Conservation (phyloP, 2,329 filamentous ascomycete species). For the Stachybotrys echinatus region DNA sequence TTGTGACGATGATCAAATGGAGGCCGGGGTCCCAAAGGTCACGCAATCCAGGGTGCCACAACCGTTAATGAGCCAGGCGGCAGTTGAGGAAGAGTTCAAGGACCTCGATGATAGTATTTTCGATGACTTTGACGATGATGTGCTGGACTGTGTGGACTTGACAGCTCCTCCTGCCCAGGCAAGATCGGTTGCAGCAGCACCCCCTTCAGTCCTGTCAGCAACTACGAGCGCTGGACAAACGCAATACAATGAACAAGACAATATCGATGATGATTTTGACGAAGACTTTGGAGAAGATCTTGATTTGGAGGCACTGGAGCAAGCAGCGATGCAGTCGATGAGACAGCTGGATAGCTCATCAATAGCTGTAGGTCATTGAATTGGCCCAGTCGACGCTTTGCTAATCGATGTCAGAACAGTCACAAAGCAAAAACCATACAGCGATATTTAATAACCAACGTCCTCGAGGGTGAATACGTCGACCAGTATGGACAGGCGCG, state of each 20-base stretch:
- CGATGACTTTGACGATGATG: conserved; percentile 60
- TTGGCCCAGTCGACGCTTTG: background rate
- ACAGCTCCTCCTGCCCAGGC: background rate
- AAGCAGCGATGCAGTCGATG: conserved; percentile 65
- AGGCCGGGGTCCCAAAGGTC: background rate
- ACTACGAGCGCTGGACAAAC: background rate
- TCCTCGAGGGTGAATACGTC: conserved; percentile 64
- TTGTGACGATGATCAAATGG: background rate
- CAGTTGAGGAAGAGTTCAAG: conserved; percentile 47
- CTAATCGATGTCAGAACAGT: conserved; percentile 50
- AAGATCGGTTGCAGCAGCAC: background rate
- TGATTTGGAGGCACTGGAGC: conserved; percentile 73
- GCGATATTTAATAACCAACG: conserved; percentile 75
- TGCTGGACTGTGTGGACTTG: conserved; percentile 41
- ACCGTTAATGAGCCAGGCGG: background rate
- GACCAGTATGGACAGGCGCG: conserved; percentile 54
- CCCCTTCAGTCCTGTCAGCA: background rate
- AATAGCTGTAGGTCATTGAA: conserved; percentile 31
- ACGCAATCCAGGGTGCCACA: background rate
- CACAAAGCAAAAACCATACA: conserved; percentile 71
- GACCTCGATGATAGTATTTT: conserved; percentile 59
- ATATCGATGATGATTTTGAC: conserved; percentile 24
- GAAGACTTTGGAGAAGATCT: conserved; percentile 60
- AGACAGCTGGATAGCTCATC: conserved; percentile 19
- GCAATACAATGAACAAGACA: background rate